Evolutionary conservation across 176 grass and related monocot species (phyloP), one percentile per base, ranked within the genome.

Genomic region (Zizania latifolia): DNA sequence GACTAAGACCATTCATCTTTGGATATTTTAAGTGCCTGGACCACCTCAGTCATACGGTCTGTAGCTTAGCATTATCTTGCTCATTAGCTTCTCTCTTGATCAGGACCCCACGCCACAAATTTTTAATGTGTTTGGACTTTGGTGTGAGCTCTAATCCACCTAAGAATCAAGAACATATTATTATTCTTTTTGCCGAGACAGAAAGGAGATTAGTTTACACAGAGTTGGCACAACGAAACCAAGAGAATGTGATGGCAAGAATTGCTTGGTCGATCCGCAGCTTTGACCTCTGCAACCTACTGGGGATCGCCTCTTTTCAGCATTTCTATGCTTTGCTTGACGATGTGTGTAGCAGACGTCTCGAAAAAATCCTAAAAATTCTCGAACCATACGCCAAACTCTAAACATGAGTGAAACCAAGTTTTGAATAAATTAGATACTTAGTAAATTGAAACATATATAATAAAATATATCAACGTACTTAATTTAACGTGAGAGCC

Each of bases 1-100:
- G n/a, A n/a, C 24, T 69, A 10, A 53, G 6, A 4, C 57, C 30
- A 30, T 2, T 39, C 3, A 23, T 46, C 6, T 50, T 43, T 31
- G 3, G 69, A 85, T 80, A 50, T 50, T 85, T 72, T 11, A 74
- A 74, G 60, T 3, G 68, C 33, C 10, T 3, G 75, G 60, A 68
- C 83, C 70, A 61, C 62, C 14, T 13, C 62, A 75, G 63, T 68
- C 51, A 80, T 68, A 13, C 4, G 13, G 14, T 12, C 35, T 32
- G 5, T 68, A 31, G 24, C 14, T n/a, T 65, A 59, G 19, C 70
- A n/a, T 75, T 50, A 74, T 85, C 61, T 46, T 67, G 31, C 5
- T 13, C 4, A 22, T 37, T 66, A 5, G 70, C 54, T 81, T 28
- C n/a, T 34, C 40, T 14, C 62, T 27, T 50, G 83, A 80, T 59